Percentiles rank a stretch among this genome's conserved stretches.
Evolutionary conservation across 805 yeast genomes (phyloP).

Genomic region (Candida lessepsii): DNA sequence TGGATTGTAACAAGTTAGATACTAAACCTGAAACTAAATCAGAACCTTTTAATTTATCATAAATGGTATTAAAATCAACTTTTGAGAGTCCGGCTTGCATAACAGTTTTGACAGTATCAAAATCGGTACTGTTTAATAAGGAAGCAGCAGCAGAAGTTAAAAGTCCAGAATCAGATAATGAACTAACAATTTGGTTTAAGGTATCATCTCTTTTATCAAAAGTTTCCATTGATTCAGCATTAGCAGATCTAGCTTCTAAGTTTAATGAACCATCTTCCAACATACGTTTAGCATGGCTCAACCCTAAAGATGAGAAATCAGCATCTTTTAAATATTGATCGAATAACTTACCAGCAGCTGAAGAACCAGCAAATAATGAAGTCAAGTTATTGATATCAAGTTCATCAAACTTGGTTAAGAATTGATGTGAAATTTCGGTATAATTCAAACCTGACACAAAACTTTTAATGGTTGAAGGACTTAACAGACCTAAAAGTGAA

Average conservation of each 20-base stretch:
- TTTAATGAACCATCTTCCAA: constrained; percentile 14
- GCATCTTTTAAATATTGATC: constrained; percentile 17
- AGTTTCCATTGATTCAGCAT: neutral
- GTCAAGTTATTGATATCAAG: constrained; percentile 11
- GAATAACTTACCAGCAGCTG: constrained; percentile 18
- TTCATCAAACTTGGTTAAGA: constrained; percentile 8
- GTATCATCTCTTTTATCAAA: constrained; percentile 13
- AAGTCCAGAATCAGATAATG: constrained; percentile 23
- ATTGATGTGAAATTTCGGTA: constrained; percentile 7
- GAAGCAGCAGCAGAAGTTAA: constrained; percentile 22
- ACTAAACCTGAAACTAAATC: constrained; percentile 19
- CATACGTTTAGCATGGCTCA: constrained; percentile 19
- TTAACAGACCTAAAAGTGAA: constrained; percentile 10
- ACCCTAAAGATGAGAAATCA: constrained; percentile 16
- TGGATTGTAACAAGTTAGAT: constrained; percentile 11
- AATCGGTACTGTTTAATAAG: constrained; percentile 22
- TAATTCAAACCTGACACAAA: constrained; percentile 12
- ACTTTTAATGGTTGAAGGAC: constrained; percentile 9
- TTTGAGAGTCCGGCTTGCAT: constrained; percentile 21
- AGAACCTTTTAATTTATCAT: constrained; percentile 25
- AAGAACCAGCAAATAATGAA: constrained; percentile 5
- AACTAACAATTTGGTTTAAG: constrained; percentile 19
- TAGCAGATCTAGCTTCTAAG: constrained; percentile 3
- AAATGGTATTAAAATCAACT: constrained; percentile 22
- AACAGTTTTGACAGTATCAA: constrained; percentile 21